Evolutionary conservation across 225 moss, liverwort and hornwort genomes (phyloP).

Genomic region (Sphagnum contortum): DNA sequence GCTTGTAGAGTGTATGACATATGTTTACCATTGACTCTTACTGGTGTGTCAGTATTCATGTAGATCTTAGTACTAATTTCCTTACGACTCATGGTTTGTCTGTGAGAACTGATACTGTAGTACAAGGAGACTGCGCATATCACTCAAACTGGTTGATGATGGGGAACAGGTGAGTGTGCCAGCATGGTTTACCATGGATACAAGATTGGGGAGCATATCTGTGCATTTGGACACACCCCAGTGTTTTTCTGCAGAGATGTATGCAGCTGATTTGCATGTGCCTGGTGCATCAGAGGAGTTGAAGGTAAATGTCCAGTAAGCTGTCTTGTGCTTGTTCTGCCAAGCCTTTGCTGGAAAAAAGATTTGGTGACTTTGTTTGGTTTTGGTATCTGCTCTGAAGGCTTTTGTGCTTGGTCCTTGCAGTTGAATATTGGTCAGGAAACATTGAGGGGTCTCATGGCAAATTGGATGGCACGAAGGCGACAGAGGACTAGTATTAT

Average conservation of each 20-base stretch:
- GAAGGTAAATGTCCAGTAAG: slow-evolving; percentile 34
- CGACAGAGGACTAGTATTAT: slow-evolving; percentile 23
- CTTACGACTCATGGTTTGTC: too few relatives aligned
- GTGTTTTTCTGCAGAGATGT: slow-evolving; percentile 93
- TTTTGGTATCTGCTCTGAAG: not conserved
- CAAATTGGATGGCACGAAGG: slow-evolving; percentile 55
- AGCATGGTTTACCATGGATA: slow-evolving; percentile 94
- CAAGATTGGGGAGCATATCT: slow-evolving; percentile 87
- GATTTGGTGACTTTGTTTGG: not conserved
- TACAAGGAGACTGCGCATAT: too few relatives aligned
- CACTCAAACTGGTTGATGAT: not conserved
- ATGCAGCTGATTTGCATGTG: slow-evolving; percentile 79
- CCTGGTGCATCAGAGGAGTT: slow-evolving; percentile 81
- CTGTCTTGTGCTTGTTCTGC: not conserved
- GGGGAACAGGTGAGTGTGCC: slow-evolving; percentile 76
- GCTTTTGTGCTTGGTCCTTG: not conserved
- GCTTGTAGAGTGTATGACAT: too few relatives aligned
- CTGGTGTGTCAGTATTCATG: too few relatives aligned
- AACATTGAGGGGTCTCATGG: slow-evolving; percentile 70
- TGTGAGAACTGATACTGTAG: too few relatives aligned
- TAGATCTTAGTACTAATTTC: too few relatives aligned
- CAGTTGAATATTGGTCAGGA: slow-evolving; percentile 87
- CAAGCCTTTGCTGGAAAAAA: not conserved
- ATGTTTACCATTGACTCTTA: too few relatives aligned
- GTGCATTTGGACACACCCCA: slow-evolving; percentile 88